A percentile compares a stretch with the other conserved stretches of the same genome.
Evolutionary conservation across 1,284 basidiomycete species (phyloP).

Genomic region (Laetiporus sulphureus): DNA sequence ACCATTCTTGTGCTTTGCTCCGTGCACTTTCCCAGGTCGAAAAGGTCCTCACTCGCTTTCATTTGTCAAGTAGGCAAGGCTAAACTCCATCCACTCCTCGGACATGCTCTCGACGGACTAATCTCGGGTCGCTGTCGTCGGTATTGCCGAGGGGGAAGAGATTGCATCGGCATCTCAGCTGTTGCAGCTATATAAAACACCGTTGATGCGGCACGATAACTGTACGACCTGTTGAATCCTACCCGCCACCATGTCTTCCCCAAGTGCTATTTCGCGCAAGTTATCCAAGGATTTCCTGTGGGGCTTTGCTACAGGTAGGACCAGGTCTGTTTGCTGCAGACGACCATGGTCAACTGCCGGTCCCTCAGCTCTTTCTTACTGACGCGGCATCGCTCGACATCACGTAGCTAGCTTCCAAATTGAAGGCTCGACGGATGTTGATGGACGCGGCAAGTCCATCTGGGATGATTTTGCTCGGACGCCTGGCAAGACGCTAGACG

Average conservation of each 20-base stretch:
- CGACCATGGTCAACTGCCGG: no score
- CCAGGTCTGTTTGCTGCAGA: constrained; percentile 3
- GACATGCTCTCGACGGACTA: constrained; percentile 20
- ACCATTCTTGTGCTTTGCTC: no score
- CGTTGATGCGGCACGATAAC: no score
- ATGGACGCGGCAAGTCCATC: constrained; percentile 58
- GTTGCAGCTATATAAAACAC: constrained; percentile 17
- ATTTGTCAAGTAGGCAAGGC: no score
- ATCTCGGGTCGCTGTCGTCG: constrained; percentile 25
- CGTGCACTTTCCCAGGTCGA: no score
- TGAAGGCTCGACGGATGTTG: constrained; percentile 52
- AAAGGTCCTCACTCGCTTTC: no score
- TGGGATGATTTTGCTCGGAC: constrained; percentile 70
- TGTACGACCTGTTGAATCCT: no score
- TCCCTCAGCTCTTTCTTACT: no score
- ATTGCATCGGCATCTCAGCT: constrained; percentile 23
- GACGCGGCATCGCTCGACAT: no score
- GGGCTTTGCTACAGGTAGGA: constrained; percentile 63
- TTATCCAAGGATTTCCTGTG: constrained; percentile 56
- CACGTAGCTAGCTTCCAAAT: constrained; percentile 56
- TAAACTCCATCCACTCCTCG: no score
- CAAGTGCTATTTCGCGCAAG: constrained; percentile 18
- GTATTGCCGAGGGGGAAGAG: constrained; percentile 25
- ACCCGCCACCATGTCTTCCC: constrained; percentile 17
- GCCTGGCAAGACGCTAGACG: constrained; percentile 63